These are phyloP conservation scores for Dactylorhiza incarnata DNA, from an alignment of 106 monocot genomes.

Conservation along the genomic window DNA sequence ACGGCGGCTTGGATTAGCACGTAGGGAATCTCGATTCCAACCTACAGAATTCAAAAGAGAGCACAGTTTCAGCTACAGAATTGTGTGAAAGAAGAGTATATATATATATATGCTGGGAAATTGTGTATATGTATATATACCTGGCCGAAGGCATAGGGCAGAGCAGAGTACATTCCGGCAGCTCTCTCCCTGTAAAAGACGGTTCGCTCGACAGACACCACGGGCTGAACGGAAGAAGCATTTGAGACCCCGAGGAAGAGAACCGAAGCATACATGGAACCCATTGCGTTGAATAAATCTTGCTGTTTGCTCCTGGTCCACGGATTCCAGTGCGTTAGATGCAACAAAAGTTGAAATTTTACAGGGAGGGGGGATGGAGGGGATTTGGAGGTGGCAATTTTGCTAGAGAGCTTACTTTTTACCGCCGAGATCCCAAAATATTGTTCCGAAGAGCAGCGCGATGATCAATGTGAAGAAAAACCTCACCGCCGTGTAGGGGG, in stretches of 20 bases:
- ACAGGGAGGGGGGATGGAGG: neutral
- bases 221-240: constrained; percentile 38
- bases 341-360: neutral
- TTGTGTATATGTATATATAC: constrained; percentile 13
- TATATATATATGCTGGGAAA: neutral
- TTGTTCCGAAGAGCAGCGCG: constrained; percentile 26
- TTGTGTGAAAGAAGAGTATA: neutral
- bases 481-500: constrained; percentile 14
- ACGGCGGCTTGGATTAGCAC: constrained; percentile 31
- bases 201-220: constrained; percentile 52
- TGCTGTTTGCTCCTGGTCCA: constrained; percentile 31
- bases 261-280: constrained; percentile 37
- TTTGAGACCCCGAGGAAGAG: constrained; percentile 40
- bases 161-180: constrained; percentile 63
- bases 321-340: neutral
- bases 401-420: neutral
- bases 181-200: constrained; percentile 73
- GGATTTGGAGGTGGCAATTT: neutral
- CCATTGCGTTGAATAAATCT: constrained; percentile 32
- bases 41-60: constrained; percentile 15
- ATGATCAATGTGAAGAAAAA: constrained; percentile 22
- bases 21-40: constrained; percentile 48
- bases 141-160: constrained; percentile 69
- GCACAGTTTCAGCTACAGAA: neutral
- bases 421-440: constrained; percentile 5